phyloP scores from a whole-genome alignment of 139 green algal species.

The Spirogloea muscicola region DNA sequence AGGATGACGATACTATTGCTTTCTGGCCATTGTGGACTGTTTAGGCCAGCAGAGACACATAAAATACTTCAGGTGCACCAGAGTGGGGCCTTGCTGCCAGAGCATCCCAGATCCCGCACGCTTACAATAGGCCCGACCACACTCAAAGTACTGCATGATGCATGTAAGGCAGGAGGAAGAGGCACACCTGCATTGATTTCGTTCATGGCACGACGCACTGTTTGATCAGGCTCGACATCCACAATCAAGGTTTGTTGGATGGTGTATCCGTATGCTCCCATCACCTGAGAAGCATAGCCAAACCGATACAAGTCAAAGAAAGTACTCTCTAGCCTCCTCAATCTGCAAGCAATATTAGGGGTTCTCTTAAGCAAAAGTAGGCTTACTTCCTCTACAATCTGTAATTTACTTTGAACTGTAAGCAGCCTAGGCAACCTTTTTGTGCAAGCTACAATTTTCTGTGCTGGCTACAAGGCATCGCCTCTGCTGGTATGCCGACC shows the following conservation, averaged over 20 bases:
- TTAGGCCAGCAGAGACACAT: not conserved
- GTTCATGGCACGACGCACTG: constrained; percentile 75
- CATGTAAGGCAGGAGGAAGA: not conserved
- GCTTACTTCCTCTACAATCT: too few species aligned
- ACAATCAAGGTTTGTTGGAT: constrained; percentile 85
- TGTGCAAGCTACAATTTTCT: too few species aligned
- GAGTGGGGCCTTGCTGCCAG: not conserved
- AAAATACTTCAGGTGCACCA: not conserved
- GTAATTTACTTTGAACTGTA: too few species aligned
- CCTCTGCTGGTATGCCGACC: too few species aligned
- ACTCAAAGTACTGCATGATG: not conserved
- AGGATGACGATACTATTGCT: not conserved
- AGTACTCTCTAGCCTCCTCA: too few species aligned
- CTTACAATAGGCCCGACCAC: not conserved
- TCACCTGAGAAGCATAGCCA: constrained; percentile 50
- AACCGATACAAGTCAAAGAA: too few species aligned
- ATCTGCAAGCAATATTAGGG: too few species aligned
- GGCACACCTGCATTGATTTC: constrained; percentile 71
- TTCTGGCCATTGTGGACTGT: too few species aligned
- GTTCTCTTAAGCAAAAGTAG: too few species aligned
- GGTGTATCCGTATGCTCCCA: constrained; percentile 77
- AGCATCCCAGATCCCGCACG: not conserved
- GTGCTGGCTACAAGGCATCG: too few species aligned
- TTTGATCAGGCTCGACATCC: constrained; percentile 50
- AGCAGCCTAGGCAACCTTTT: too few species aligned